Evolutionary conservation across 805 yeast genomes (phyloP).

Genomic region (Metschnikowia henanensis): DNA sequence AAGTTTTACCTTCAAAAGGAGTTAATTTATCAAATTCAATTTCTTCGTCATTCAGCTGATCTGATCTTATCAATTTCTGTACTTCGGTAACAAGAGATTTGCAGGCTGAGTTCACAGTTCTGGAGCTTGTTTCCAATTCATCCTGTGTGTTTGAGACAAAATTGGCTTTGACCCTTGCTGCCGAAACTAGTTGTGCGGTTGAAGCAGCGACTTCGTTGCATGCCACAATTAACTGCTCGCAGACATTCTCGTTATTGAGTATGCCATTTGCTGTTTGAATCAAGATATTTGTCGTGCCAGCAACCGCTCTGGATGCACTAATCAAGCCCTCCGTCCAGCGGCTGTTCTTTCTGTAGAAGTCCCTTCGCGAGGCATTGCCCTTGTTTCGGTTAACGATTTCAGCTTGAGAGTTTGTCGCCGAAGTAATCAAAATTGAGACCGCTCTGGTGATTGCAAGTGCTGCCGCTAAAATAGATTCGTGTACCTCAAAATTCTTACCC

Average conservation of each 20-base stretch:
- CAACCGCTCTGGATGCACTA: conserved; percentile 87
- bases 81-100: conserved; percentile 69
- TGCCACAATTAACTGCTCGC: conserved; percentile 85
- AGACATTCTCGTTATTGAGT: conserved; percentile 57
- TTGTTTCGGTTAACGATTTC: conserved; percentile 76
- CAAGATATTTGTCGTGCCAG: conserved; percentile 76
- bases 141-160: conserved; percentile 77
- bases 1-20: conserved; percentile 78
- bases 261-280: conserved; percentile 89
- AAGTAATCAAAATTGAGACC: conserved; percentile 64
- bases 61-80: conserved; percentile 51
- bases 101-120: conserved; percentile 74
- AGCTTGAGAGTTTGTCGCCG: conserved; percentile 78
- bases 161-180: conserved; percentile 83
- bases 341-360: conserved; percentile 82
- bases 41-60: conserved; percentile 33
- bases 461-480: conserved; percentile 73
- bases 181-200: conserved; percentile 89
- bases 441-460: conserved; percentile 82
- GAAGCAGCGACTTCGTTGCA: conserved; percentile 92
- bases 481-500: conserved; percentile 63
- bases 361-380: conserved; percentile 64
- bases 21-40: conserved; percentile 68
- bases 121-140: conserved; percentile 65
- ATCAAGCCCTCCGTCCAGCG: conserved; percentile 94